A percentile compares a stretch with the other conserved stretches of the same genome.
Evolutionary conservation across 2,329 filamentous ascomycete genomes (phyloP).

Genomic region (Phyllosticta citribraziliensis): DNA sequence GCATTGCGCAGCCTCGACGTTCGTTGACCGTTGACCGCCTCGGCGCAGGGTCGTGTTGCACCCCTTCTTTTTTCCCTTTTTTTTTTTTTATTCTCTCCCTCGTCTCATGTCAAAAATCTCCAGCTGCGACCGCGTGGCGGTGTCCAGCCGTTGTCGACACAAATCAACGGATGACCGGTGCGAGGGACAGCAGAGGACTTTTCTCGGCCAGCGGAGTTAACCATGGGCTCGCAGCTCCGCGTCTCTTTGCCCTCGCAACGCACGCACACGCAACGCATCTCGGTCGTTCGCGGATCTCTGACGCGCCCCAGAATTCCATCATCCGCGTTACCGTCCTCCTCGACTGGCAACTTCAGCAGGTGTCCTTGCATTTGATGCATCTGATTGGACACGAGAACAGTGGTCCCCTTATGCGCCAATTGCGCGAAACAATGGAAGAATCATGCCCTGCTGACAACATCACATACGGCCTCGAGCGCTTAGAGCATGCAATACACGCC

Average conservation of each 20-base stretch:
- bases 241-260: not conserved
- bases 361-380: not conserved
- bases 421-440: not conserved
- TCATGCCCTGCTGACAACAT: not conserved
- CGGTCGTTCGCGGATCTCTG: not conserved
- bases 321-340: not conserved
- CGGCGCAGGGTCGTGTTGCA: not conserved
- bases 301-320: not conserved
- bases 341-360: not conserved
- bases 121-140: not conserved
- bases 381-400: not conserved
- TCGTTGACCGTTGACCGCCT: not conserved
- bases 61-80: slow-evolving; percentile 3
- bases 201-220: not conserved
- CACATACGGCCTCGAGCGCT: not conserved
- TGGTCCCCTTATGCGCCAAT: not conserved
- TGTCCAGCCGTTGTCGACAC: not conserved
- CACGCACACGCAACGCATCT: not conserved
- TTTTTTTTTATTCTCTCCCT: not conserved
- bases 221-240: not conserved
- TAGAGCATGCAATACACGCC: not conserved
- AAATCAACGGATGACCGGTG: not conserved
- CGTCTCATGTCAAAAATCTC: not conserved
- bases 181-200: not conserved
- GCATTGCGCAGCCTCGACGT: not conserved